Base-by-base conservation (phyloP, 2,329 filamentous ascomycete genomes). In the Fusarium newnesense region DNA sequence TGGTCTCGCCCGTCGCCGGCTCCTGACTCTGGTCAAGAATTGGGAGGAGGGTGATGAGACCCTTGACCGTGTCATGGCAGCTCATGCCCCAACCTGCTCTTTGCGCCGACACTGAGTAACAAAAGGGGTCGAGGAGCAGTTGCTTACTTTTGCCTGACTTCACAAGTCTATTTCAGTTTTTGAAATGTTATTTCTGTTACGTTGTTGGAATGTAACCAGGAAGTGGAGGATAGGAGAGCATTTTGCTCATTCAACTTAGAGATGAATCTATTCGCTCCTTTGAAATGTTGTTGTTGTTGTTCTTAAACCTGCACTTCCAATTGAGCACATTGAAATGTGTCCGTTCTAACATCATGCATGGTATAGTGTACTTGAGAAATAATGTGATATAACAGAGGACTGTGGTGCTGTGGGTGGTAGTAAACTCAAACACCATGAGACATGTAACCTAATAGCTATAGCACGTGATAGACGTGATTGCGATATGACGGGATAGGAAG, bases 21-120 rank as follows among this genome's bases (percentile, higher is more conserved):
- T 82, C 40, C 69, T 81, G 76, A 79, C 76, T 36, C 74, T 84
- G 64, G 76, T 81, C 26, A 84, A 84, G 60, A 75, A 80, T 43
- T 85, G 83, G 83, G 79, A 83, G 46, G 81, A 83, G 65, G 80
- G 79, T 9, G 82, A 84, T 63, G 78, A 82, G 52, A 83, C 82
- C 15, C 70, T 84, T 44, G 77, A 80, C 37, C 79, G 79, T 39
- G 81, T 84, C 4, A 82, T 81, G 80, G 75, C 78, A 57, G 78
- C 78, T 24, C 74, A 77, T 60, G 77, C 75, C 18, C 77, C 77
- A 16, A 76, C 71, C 32, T 80, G 79, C 72, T 75, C 76, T 18
- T 52, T 78, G 64, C 69, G 60, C 10, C 74, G 69, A 54, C 71
- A 59, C 28, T 66, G 36, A 72, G 26, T 43, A 16, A 8, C 46